These are phyloP conservation scores for Fusarium piperis DNA, from an alignment of 2,329 filamentous ascomycete species.

Conservation along the genomic window DNA sequence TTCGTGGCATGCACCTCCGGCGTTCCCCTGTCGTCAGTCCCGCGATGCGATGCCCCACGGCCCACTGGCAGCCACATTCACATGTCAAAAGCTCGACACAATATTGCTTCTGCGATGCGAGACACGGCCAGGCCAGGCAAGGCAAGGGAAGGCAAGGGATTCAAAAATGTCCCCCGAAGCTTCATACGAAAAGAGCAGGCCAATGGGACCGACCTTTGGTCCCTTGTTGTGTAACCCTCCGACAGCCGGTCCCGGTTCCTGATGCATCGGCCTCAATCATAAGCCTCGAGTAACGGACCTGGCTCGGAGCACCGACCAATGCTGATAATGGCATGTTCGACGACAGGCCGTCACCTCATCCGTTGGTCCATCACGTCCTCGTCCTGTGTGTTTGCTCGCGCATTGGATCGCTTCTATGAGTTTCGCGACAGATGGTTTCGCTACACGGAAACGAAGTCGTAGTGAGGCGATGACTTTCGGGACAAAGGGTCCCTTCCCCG, in stretches of 20 bases:
- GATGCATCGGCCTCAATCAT: constrained; percentile 5
- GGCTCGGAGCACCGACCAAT: neutral
- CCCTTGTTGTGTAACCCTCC: constrained; percentile 6
- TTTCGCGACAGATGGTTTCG: neutral
- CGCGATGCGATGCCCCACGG: constrained; percentile 7
- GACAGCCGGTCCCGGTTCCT: constrained; percentile 7
- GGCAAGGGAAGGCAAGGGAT: constrained; percentile 1
- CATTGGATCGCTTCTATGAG: constrained; percentile 4
- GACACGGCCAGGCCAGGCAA: neutral
- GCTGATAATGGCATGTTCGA: constrained; percentile 27
- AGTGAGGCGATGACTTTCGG: constrained; percentile 9
- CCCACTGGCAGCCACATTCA: constrained; percentile 46
- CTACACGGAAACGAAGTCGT: constrained; percentile 1
- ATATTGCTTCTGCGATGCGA: neutral
- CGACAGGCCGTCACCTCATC: constrained; percentile 28
- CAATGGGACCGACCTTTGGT: neutral
- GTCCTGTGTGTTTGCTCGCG: neutral
- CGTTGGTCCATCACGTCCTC: constrained; percentile 5
- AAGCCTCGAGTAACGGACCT: constrained; percentile 18
- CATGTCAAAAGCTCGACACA: constrained; percentile 40
- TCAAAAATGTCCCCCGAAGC: constrained; percentile 17
- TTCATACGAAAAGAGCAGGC: constrained; percentile 9
- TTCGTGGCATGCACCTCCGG: constrained; percentile 29
- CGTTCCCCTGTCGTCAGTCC: constrained; percentile 24
- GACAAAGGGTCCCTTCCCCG: neutral